A percentile compares a stretch with the other conserved stretches of the same genome.
phyloP scores from a whole-genome alignment of 768 basidiomycete genomes.

The Hemileccinum impolitum region DNA sequence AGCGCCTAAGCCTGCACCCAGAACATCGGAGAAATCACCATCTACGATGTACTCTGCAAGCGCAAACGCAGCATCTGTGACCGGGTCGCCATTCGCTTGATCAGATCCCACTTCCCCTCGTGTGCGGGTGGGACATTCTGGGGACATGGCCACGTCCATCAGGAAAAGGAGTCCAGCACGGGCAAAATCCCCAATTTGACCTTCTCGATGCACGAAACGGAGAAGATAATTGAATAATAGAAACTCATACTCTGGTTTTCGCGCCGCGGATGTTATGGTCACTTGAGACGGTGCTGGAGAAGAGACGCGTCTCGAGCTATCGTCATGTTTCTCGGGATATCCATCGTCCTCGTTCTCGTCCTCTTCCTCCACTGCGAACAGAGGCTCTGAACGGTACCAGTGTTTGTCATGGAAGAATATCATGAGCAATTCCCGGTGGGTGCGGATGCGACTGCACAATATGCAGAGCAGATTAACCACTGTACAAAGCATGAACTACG shows the following conservation, averaged over 20 bases:
- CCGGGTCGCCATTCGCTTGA: constrained; percentile 49
- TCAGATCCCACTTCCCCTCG: constrained; percentile 32
- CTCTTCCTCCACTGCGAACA: constrained; percentile 74
- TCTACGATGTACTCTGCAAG: constrained; percentile 92
- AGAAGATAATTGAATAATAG: constrained; percentile 93
- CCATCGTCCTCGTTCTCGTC: constrained; percentile 47
- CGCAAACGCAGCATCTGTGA: constrained; percentile 81
- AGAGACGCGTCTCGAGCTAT: constrained; percentile 25
- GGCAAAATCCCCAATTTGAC: constrained; percentile 89
- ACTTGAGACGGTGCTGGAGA: constrained; percentile 64
- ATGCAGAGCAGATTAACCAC: constrained; percentile 92
- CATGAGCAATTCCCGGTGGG: constrained; percentile 85
- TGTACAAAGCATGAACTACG: constrained; percentile 31
- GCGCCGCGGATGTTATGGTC: constrained; percentile 52
- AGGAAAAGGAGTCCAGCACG: constrained; percentile 90
- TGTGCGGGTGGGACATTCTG: constrained; percentile 49
- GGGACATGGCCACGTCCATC: constrained; percentile 95
- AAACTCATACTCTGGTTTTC: constrained; percentile 91
- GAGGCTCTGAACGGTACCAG: constrained; percentile 74
- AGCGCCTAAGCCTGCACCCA: constrained; percentile 89
- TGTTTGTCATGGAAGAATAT: constrained; percentile 97
- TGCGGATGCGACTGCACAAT: constrained; percentile 87
- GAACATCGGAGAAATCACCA: constrained; percentile 97
- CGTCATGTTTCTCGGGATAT: constrained; percentile 3
- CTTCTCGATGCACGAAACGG: constrained; percentile 92